These are phyloP conservation scores for Sordariomycetes sp. DNA, from an alignment of 2,329 filamentous ascomycete genomes.

Conservation along the genomic window DNA sequence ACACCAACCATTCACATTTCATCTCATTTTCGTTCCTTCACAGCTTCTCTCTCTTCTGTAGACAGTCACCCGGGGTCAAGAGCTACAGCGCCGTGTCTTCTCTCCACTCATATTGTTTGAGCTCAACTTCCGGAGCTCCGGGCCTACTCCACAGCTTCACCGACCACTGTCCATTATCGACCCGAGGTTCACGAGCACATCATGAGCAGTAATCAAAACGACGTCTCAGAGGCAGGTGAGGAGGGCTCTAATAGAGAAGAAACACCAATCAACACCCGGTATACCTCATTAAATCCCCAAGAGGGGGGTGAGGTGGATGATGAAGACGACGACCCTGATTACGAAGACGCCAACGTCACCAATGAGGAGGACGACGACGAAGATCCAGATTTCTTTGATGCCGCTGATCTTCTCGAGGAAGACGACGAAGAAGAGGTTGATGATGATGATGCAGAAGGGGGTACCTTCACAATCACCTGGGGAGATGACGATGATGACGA, in stretches of 20 bases:
- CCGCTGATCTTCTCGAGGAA: conserved; percentile 11
- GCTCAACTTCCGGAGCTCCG: conserved; percentile 1
- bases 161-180: not conserved
- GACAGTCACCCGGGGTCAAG: no score
- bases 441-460: conserved; percentile 8
- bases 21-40: not conserved
- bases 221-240: no score
- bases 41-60: no score
- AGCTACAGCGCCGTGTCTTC: not conserved
- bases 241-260: no score
- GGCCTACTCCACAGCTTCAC: not conserved
- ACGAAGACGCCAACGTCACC: conserved; percentile 10
- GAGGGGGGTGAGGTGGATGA: conserved; percentile 20
- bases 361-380: conserved; percentile 13
- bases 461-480: conserved; percentile 11
- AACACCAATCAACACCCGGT: no score
- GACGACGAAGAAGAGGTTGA: conserved; percentile 13
- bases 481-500: conserved; percentile 21
- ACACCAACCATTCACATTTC: no score
- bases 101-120: not conserved
- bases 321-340: conserved; percentile 17
- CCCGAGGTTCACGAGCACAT: not conserved
- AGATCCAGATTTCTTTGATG: conserved; percentile 1
- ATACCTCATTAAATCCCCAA: no score
- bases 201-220: no score